Evolutionary conservation across 2,329 filamentous ascomycete genomes (phyloP), one percentile per base, ranked within the genome.

Genomic region (Grosmannia clavigera): DNA sequence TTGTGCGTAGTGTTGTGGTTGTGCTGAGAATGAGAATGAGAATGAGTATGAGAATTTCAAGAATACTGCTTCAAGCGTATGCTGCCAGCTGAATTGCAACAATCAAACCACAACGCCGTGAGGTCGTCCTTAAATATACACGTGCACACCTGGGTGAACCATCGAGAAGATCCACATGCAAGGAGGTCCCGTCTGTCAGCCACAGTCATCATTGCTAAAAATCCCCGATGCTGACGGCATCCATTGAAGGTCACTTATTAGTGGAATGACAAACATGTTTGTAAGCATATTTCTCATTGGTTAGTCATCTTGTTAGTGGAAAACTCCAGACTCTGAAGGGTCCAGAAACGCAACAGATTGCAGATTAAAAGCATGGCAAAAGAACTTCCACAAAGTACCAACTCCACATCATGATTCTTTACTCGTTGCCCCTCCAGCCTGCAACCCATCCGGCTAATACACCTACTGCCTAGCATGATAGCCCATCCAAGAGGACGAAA

Each of bases 161-260:
- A 16, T 50, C 63, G 60, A 64, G 63, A 64, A 63, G 58, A 52
- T 58, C 40, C 10, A 31, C 12, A 51, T 14, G 48, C 48, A 10
- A 19, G 3, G n/a, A n/a, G 5, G 29, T 25, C 5, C 19, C 16
- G 19, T n/a, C 52, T 38, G 52, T 38, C 29, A 35, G n/a, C 31
- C 52, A 31, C 33, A 6, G 52, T 55, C 52, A 55, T 35, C 29
- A n/a, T 55, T 38, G 19, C 16, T 14, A 55, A 55, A 12, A 53
- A 1, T 2, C 11, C 27, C 25, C 16, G 55, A 56, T 56, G 55
- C 55, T 57, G 55, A 57, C 55, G 1, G 16, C 14, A 43, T 29
- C 54, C 33, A 12, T 10, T 25, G 11, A 6, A 38, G 11, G 43
- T 19, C 16, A 19, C 14, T 22, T n/a, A n/a, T 31, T n/a, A n/a